Evolutionary conservation across 768 basidiomycete species (phyloP), one percentile per base, ranked within the genome.

Genomic region (Tubosaeta sp.): DNA sequence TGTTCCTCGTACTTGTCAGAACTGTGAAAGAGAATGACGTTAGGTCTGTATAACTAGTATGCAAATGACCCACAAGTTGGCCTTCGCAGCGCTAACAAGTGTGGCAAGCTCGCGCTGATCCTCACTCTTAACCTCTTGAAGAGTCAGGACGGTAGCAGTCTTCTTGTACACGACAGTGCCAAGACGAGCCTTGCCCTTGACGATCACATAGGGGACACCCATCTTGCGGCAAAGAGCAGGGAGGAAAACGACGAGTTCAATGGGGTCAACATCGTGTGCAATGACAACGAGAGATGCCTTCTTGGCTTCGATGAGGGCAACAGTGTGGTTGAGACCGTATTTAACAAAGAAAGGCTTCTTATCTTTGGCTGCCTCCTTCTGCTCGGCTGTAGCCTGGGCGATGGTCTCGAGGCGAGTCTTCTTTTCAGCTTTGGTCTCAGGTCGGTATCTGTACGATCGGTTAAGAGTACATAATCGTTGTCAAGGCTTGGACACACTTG

Each of bases 141-240:
- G 71, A 35, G 90, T 87, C 49, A 96, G 74, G 47, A 94, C 87
- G 47, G 94, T 87, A 41, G 94, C 86, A 46, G 94, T 97, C 84
- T 97, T 97, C 85, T 96, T 96, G 82, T 96, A 91, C 35, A 94
- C 92, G 55, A 97, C 93, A 7, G 94, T 92, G 61, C 95, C 95
- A 65, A 98, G 90, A 69, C 95, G 90, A 50, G 95, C 92, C 76
- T 97, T 97, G 75, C 90, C 88, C 78, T 97, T 97, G 62, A 95
- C 94, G 59, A 99, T 96, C 58, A 94, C 91, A 75, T 98, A 97
- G 35, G 94, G 94, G 30, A 97, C 89, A 71, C 94, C 94, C 94
- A 97, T 97, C 85, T 98, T 97, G 73, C 93, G 87, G 79, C 95
- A 98, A 54, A 97, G 86, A 49, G 95, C 94, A 50, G 95, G 95